Conservation (phyloP, 441 rosid species). For the California macrophylla region DNA sequence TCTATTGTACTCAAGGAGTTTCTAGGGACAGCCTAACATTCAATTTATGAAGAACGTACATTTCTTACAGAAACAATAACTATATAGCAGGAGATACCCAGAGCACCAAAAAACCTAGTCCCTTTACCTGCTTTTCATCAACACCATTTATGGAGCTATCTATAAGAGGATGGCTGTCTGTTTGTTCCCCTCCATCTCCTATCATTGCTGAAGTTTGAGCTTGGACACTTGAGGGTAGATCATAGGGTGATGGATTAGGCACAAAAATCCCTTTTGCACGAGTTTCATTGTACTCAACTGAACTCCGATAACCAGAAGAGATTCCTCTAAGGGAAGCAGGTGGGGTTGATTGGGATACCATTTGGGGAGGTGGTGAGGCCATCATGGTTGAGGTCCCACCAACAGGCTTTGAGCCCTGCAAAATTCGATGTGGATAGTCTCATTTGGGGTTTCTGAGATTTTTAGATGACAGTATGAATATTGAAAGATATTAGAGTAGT, state of each 20-base stretch:
- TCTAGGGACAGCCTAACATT: background rate
- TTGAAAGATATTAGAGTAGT: slow-evolving; percentile 4
- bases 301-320: slow-evolving; percentile 44
- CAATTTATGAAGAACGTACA: background rate
- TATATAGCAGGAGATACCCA: background rate
- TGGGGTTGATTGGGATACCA: slow-evolving; percentile 48
- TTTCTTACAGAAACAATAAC: slow-evolving; percentile 10
- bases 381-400: slow-evolving; percentile 45
- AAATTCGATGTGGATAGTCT: slow-evolving; percentile 19
- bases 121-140: slow-evolving; percentile 66
- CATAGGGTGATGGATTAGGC: slow-evolving; percentile 57
- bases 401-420: slow-evolving; percentile 62
- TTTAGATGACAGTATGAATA: slow-evolving; percentile 10
- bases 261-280: slow-evolving; percentile 68
- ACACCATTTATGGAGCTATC: slow-evolving; percentile 44
- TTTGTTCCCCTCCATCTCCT: slow-evolving; percentile 48
- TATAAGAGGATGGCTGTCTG: slow-evolving; percentile 34
- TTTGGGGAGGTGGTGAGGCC: slow-evolving; percentile 52
- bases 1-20: background rate
- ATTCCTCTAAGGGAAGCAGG: slow-evolving; percentile 52
- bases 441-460: slow-evolving; percentile 2
- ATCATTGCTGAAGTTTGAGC: slow-evolving; percentile 48
- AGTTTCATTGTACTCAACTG: slow-evolving; percentile 59
- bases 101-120: slow-evolving; percentile 9
- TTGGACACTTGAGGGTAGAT: slow-evolving; percentile 34